phyloP scores from a whole-genome alignment of 148 eudicot genomes.

The Chenopodium formosanum region DNA sequence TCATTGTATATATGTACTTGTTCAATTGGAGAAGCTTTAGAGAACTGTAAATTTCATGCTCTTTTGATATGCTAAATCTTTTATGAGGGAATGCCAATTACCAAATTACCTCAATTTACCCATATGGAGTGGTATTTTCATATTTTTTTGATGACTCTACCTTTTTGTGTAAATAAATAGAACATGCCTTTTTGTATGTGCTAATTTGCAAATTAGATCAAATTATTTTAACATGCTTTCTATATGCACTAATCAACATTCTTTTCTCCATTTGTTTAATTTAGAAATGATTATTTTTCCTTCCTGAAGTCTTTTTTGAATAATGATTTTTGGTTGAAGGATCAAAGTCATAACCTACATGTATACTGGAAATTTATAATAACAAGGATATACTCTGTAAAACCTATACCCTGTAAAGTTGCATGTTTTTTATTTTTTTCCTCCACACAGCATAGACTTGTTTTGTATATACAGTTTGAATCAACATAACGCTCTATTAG shows the following conservation, averaged over 20 bases:
- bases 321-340: background rate
- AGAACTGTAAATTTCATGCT: background rate
- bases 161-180: background rate
- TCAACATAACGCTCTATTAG: background rate
- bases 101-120: too few relatives aligned
- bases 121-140: background rate
- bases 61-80: background rate
- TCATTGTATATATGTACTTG: background rate
- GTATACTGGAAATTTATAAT: background rate
- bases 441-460: background rate
- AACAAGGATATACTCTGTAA: background rate
- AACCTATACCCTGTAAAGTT: background rate
- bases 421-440: background rate
- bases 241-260: background rate
- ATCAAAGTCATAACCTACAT: background rate
- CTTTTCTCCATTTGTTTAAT: background rate
- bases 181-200: background rate
- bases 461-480: background rate
- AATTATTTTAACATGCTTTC: background rate
- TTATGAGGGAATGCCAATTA: background rate
- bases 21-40: background rate
- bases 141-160: background rate
- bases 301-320: background rate
- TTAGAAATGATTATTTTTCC: background rate
- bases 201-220: background rate